These are phyloP conservation scores for Euphorbia celastroides DNA, from an alignment of 441 rosid species.

Conservation along the genomic window DNA sequence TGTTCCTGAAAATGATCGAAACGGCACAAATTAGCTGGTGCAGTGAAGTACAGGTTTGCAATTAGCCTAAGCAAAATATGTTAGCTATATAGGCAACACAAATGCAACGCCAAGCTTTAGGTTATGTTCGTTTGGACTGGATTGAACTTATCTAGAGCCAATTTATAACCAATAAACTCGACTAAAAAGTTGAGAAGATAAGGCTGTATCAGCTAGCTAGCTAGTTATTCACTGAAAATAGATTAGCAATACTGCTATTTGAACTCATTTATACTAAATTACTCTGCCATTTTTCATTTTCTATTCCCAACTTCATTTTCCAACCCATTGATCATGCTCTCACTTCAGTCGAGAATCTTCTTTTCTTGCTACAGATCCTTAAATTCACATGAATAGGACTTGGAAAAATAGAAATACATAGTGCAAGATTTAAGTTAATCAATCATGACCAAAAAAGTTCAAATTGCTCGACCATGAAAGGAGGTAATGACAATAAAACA, in stretches of 20 bases:
- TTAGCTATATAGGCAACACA: too few relatives aligned
- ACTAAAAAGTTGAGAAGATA: too few relatives aligned
- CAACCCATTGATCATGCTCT: not conserved
- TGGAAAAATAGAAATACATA: too few relatives aligned
- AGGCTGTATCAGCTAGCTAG: too few relatives aligned
- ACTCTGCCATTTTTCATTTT: not conserved
- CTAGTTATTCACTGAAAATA: too few relatives aligned
- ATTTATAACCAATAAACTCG: too few relatives aligned
- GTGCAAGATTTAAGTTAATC: not conserved
- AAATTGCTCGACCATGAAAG: not conserved
- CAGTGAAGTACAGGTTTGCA: not conserved
- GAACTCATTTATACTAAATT: not conserved
- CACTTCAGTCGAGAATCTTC: not conserved
- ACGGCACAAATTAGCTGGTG: not conserved
- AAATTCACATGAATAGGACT: not conserved
- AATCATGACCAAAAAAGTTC: not conserved
- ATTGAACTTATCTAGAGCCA: too few relatives aligned
- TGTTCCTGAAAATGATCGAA: not conserved
- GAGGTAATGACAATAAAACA: not conserved
- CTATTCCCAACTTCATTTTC: not conserved
- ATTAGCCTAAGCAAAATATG: not conserved
- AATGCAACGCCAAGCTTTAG: not conserved
- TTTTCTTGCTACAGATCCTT: not conserved
- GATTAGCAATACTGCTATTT: not conserved
- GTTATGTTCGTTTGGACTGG: too few relatives aligned